A percentile compares a stretch with the other conserved stretches of the same genome.
phyloP scores from a whole-genome alignment of 148 eudicot species.

The Pouteria glomerata region DNA sequence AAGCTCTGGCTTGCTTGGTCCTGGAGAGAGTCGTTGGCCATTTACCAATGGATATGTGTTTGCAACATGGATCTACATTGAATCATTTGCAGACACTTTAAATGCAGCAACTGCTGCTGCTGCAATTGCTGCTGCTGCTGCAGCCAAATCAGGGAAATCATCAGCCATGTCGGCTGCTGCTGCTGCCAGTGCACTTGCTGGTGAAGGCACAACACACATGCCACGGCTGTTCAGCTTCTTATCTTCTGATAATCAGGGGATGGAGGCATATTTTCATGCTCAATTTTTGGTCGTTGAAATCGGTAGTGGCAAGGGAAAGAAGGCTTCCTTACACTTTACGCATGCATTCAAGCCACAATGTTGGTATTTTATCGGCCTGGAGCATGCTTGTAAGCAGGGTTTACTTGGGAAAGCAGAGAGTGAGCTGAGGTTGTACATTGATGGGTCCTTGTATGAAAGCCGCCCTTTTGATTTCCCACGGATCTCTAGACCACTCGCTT shows the following conservation, averaged over 20 bases:
- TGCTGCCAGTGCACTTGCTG: conserved; percentile 98
- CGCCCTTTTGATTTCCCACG: conserved; percentile 90
- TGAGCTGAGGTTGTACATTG: conserved; percentile 85
- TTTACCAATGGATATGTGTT: conserved; percentile 89
- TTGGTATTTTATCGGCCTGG: conserved; percentile 96
- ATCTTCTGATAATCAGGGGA: conserved; percentile 93
- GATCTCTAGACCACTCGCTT: conserved; percentile 91
- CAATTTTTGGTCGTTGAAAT: conserved; percentile 97
- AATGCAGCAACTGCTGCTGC: conserved; percentile 98
- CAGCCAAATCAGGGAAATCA: conserved; percentile 89
- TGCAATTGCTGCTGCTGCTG: conserved; percentile 97
- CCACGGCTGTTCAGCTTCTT: conserved; percentile 95
- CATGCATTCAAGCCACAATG: conserved; percentile 98
- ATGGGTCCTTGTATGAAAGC: conserved; percentile 87
- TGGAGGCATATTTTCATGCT: conserved; percentile 99
- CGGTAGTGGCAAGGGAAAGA: conserved; percentile 91
- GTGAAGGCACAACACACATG: conserved; percentile 99
- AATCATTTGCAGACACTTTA: conserved; percentile 92
- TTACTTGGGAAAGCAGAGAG: conserved; percentile 93
- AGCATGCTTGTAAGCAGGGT: conserved; percentile 89
- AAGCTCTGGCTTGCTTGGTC: conserved; percentile 98
- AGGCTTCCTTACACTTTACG: conserved; percentile 92
- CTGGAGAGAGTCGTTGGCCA: conserved; percentile 98
- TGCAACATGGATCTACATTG: conserved; percentile 96
- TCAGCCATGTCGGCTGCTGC: conserved; percentile 99